Evolutionary conservation across 1,284 basidiomycete genomes (phyloP), one percentile per base, ranked within the genome.

Genomic region (Cutaneotrichosporon sp.): DNA sequence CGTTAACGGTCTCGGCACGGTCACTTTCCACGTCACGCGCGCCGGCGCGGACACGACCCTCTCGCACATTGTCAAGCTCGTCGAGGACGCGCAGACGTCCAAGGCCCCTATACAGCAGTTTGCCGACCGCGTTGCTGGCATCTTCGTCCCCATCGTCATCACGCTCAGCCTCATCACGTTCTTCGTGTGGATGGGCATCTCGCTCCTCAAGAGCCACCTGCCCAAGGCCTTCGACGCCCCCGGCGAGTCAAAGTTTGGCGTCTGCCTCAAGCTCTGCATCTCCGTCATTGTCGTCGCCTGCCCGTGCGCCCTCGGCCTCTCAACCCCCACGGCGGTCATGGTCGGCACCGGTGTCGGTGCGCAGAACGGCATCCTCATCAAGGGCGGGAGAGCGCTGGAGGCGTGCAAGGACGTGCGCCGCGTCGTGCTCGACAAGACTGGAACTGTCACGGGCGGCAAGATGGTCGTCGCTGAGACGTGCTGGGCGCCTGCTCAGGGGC

Each of bases 101-200:
- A 99, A 99, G 79, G 95, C 97, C 1, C 97, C 97, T 4, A 97
- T 99, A 66, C 97, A 99, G 76, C 91, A 90, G 7, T 97, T 97
- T 77, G 95, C 95, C 2, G 97, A 99, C 79, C 87, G 85, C 54
- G 88, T 97, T 34, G 95, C 97, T 0, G 97, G 95, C 13, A 88
- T 89, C 80, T 99, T 99, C 78, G 95, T 99, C 0, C 97, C 97
- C 0, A 82, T 87, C 13, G 95, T 99, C 72, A 89, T 99, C 69
- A 83, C 86, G 0, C 87, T 99, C 33, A 87, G 92, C 4, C 71
- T 86, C 4, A 51, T 91, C 67, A 99, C 97, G 0, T 95, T 99
- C 79, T 70, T 89, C 38, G 83, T 75, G 0, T 99, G 97, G 97
- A 85, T 95, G 80, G 69, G 88, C 56, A 82, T 97, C 65, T 86